These are phyloP conservation scores for Paecilomyces dactylethromorphus DNA, from an alignment of 2,329 filamentous ascomycete genomes.

Conservation along the genomic window DNA sequence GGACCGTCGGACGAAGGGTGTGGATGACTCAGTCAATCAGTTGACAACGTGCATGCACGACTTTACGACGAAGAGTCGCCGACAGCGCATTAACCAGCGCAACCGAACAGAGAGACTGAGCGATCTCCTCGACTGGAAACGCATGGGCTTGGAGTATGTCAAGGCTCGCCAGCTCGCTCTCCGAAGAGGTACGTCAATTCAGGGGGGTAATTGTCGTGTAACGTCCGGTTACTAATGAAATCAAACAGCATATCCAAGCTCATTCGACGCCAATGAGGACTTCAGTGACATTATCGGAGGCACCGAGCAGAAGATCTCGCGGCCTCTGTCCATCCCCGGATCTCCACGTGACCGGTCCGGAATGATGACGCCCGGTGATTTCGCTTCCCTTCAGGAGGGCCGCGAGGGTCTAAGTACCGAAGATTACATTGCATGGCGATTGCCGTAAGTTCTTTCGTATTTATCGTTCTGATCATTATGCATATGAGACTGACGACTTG, in stretches of 20 bases:
- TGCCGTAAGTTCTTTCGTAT: conserved; percentile 63
- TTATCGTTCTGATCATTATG: conserved; percentile 2
- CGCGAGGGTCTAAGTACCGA: conserved; percentile 89
- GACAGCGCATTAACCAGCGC: conserved; percentile 96
- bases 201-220: too few relatives aligned
- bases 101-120: conserved; percentile 93
- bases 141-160: conserved; percentile 99
- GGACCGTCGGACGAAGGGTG: conserved; percentile 86
- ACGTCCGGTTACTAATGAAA: neutral
- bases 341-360: conserved; percentile 84
- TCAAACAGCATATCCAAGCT: conserved; percentile 68
- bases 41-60: conserved; percentile 89
- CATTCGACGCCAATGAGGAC: conserved; percentile 69
- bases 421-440: conserved; percentile 96
- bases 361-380: conserved; percentile 99
- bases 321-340: conserved; percentile 88
- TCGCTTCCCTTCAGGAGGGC: conserved; percentile 91
- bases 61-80: conserved; percentile 84
- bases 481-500: conserved; percentile 14
- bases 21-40: conserved; percentile 96
- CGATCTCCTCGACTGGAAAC: conserved; percentile 96
- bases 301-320: conserved; percentile 89
- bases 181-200: conserved; percentile 49
- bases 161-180: conserved; percentile 92
- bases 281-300: conserved; percentile 88